phyloP scores from a whole-genome alignment of 108 stramenopile species.

The Chaetoceros tenuissimus region DNA sequence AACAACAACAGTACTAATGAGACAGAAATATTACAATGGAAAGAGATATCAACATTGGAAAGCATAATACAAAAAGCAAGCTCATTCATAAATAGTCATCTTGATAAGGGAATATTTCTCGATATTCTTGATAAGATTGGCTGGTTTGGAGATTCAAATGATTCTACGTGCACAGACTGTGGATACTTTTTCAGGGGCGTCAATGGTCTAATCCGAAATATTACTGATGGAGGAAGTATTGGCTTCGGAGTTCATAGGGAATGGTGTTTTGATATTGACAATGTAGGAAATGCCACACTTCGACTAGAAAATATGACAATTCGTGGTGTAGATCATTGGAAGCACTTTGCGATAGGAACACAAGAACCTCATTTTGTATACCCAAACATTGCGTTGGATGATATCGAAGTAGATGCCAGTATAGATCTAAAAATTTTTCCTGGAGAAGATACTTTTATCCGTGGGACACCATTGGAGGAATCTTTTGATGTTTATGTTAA shows the following conservation, averaged over 20 bases:
- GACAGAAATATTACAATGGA: constrained; percentile 14
- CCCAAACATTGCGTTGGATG: constrained; percentile 7
- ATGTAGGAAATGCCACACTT: constrained; percentile 20
- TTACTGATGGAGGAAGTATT: constrained; percentile 15
- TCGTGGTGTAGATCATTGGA: constrained; percentile 45
- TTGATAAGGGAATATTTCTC: constrained; percentile 31
- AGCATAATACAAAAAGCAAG: constrained; percentile 11
- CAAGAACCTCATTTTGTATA: constrained; percentile 7
- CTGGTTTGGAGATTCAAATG: constrained; percentile 1
- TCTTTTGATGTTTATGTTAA: constrained; percentile 41
- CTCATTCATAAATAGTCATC: constrained; percentile 22
- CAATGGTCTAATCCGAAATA: constrained; percentile 44
- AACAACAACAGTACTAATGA: background rate
- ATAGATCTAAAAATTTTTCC: constrained; percentile 32
- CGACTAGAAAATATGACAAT: constrained; percentile 20
- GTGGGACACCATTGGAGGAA: constrained; percentile 31
- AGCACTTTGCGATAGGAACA: constrained; percentile 23
- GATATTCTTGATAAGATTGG: constrained; percentile 28
- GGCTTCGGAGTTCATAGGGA: constrained; percentile 17
- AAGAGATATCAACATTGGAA: constrained; percentile 29
- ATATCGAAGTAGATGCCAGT: constrained; percentile 24
- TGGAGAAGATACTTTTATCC: constrained; percentile 11
- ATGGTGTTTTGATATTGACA: constrained; percentile 25
- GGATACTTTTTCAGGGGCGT: constrained; percentile 56
- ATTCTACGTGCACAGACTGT: constrained; percentile 13